Percentiles rank a stretch among this genome's conserved stretches.
phyloP scores from a whole-genome alignment of 208 protist genomes.

The Leishmania arabica region DNA sequence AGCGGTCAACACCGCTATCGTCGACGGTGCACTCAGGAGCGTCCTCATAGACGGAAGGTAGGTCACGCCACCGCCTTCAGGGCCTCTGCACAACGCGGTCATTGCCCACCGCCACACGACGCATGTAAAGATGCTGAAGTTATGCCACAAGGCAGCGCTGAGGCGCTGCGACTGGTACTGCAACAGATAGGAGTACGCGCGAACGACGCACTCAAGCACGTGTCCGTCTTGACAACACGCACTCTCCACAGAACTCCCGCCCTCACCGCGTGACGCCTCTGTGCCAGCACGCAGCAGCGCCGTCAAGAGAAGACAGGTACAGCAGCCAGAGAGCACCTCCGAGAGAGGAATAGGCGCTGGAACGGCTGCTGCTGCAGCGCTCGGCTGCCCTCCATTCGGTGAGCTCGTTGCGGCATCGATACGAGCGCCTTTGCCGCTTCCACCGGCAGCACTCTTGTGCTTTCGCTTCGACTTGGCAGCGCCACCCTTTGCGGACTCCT shows the following conservation, averaged over 20 bases:
- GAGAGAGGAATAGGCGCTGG: not conserved
- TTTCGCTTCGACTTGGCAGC: slow-evolving; percentile 14
- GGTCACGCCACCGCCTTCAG: not conserved
- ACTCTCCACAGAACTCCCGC: not conserved
- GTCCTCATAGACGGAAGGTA: not conserved
- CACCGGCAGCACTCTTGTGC: not conserved
- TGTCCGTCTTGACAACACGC: not conserved
- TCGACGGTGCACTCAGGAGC: not conserved
- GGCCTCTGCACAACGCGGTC: not conserved
- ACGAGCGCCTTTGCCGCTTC: not conserved
- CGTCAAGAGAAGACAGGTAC: slow-evolving; percentile 2
- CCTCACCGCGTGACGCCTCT: not conserved
- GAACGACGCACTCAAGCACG: not conserved
- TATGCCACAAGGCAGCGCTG: slow-evolving; percentile 17
- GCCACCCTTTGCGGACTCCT: not conserved
- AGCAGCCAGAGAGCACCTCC: slow-evolving; percentile 5
- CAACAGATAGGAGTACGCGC: slow-evolving; percentile 19
- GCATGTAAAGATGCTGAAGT: slow-evolving; percentile 3
- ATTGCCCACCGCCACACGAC: slow-evolving; percentile 6
- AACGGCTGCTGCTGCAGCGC: not conserved
- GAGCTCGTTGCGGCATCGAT: not conserved
- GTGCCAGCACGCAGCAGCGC: not conserved
- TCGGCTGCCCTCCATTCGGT: not conserved
- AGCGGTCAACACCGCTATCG: not conserved
- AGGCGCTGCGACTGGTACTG: slow-evolving; percentile 31